These are phyloP conservation scores for Trichomonas tenax DNA, from an alignment of 208 protist genomes.

Conservation along the genomic window DNA sequence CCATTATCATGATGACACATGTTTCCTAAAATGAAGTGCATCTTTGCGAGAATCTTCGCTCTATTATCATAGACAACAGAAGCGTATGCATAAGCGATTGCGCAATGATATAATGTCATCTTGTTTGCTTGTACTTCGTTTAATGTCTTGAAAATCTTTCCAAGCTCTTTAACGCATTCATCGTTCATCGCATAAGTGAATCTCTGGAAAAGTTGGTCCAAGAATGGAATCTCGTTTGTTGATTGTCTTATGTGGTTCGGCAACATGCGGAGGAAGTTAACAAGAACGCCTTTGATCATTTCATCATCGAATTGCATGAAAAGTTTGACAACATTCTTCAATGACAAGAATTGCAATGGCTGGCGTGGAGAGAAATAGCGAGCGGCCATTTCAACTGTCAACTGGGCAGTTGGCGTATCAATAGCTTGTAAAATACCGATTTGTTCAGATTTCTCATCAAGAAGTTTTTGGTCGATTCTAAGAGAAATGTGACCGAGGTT, in stretches of 20 bases:
- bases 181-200: not conserved
- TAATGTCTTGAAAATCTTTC: not conserved
- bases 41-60: not conserved
- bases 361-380: not conserved
- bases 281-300: not conserved
- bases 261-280: not conserved
- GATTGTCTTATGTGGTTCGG: not conserved
- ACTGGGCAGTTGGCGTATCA: not conserved
- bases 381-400: not conserved
- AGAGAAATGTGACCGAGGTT: not conserved
- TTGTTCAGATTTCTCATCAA: not conserved
- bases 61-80: not conserved
- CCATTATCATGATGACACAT: not conserved
- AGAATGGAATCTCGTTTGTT: not conserved
- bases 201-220: not conserved
- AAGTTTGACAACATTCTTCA: not conserved
- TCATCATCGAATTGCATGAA: not conserved
- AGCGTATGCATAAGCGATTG: not conserved
- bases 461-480: not conserved
- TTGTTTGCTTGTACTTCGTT: not conserved
- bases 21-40: not conserved
- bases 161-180: not conserved
- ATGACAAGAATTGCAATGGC: not conserved
- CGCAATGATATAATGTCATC: not conserved
- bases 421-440: not conserved